Evolutionary conservation across 2,329 filamentous ascomycete species (phyloP), one percentile per base, ranked within the genome.

Genomic region (Claviceps sp.): DNA sequence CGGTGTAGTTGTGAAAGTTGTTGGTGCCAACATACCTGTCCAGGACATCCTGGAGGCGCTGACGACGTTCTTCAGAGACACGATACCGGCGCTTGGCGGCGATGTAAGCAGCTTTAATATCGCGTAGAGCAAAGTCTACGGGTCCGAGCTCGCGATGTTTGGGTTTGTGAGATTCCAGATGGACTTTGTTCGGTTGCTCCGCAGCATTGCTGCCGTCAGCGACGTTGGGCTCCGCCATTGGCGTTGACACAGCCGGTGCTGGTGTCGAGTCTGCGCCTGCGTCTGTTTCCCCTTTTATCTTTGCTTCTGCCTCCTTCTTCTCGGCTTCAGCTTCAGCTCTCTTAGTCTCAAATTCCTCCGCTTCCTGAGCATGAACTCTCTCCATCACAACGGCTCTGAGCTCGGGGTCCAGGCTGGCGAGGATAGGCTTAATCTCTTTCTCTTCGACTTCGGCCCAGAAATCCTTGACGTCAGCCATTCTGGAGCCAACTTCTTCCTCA

Each of bases 1-100:
- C 82, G 2, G 93, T 98, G 74, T 94, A 98, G 75, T 98, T 98
- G 78, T 96, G 90, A 74, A 85, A 98, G 72, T 95, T 95, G 61
- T 77, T 78, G 4, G 90, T 96, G 56, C 93, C 93, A 9, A 85
- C 70, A 68, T 93, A 98, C 57, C 77, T 74, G 60, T 81, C 70
- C 9, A 98, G 77, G 0, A 83, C 82, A 37, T 80, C 76, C 65
- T 95, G 88, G 2, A 98, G 79, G 55, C 85, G 82, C 30, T 78
- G 71, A 47, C 93, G 75, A 8, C 93, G 88, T 20, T 72, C 71
- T 0, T 79, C 71, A 0, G 85, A 83, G 52, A 95, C 84, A 48
- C 91, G 87, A 66, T 96, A 97, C 1, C 82, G 77, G 46, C 86
- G 83, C 70, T 95, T 95, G 34, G 90, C 89, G 5, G 78, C 71